Conservation (phyloP, 805 yeast genomes). For the Saccharomycopsis fermentans region DNA sequence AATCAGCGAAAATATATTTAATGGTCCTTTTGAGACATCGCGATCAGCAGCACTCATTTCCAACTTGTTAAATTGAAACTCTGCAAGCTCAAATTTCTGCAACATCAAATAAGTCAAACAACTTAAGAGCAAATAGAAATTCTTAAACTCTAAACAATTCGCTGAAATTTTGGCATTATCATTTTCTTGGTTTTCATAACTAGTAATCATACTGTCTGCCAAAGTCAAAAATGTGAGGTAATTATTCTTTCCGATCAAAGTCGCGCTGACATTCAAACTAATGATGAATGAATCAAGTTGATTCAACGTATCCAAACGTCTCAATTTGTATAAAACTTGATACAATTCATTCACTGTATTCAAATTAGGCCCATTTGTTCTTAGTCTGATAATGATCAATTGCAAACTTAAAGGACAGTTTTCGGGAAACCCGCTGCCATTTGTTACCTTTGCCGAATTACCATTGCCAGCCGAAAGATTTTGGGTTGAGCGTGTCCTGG, state of each 20-base stretch:
- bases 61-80: slow-evolving; percentile 7
- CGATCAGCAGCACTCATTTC: neutral
- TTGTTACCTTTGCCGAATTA: neutral
- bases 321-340: slow-evolving; percentile 11
- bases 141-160: slow-evolving; percentile 3
- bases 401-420: slow-evolving; percentile 20
- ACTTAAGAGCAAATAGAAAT: slow-evolving; percentile 17
- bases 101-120: slow-evolving; percentile 21
- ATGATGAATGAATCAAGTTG: slow-evolving; percentile 12
- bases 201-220: slow-evolving; percentile 18
- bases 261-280: slow-evolving; percentile 21
- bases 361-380: slow-evolving; percentile 21
- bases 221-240: slow-evolving; percentile 22
- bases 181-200: neutral
- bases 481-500: neutral
- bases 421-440: slow-evolving; percentile 17
- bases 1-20: slow-evolving; percentile 14
- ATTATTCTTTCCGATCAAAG: slow-evolving; percentile 24
- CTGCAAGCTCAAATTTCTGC: slow-evolving; percentile 19
- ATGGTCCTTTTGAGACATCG: neutral
- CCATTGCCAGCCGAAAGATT: neutral
- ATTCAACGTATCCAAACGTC: slow-evolving; percentile 4
- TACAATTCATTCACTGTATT: slow-evolving; percentile 17
- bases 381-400: slow-evolving; percentile 21
- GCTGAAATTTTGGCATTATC: no score